Conservation (phyloP, 2,329 filamentous ascomycete genomes). For the Pseudogymnoascus sp. region DNA sequence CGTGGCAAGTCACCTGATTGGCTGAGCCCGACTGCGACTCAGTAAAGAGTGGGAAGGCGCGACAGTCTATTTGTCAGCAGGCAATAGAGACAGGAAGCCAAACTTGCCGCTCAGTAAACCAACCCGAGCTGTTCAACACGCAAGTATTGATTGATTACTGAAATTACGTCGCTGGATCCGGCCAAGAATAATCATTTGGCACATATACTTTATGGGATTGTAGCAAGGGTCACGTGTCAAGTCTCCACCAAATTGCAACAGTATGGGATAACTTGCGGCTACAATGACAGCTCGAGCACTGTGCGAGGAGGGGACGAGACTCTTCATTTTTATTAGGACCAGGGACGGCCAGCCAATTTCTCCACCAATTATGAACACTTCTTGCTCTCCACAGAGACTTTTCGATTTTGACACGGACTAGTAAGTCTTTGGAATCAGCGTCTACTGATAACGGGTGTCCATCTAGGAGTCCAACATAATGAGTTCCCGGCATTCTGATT, state of each 20-base stretch:
- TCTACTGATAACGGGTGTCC: not conserved
- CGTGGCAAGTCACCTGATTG: not conserved
- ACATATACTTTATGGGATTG: not conserved
- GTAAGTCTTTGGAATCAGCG: not conserved
- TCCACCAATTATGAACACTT: not conserved
- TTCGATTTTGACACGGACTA: not conserved
- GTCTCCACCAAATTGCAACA: not conserved
- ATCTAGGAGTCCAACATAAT: not conserved
- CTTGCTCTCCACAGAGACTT: not conserved
- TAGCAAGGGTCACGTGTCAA: not conserved
- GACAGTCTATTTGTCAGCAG: not conserved
- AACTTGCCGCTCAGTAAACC: not conserved
- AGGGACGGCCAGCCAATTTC: not conserved
- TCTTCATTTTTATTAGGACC: not conserved
- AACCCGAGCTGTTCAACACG: not conserved
- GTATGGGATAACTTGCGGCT: not conserved
- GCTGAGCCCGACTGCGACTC: not conserved
- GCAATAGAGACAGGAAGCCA: not conserved
- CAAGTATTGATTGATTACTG: not conserved
- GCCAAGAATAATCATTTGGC: not conserved
- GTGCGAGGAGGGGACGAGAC: not conserved
- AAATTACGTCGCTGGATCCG: not conserved
- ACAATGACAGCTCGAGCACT: not conserved
- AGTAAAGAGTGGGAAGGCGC: not conserved
- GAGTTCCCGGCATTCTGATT: not conserved